A percentile compares a stretch with the other conserved stretches of the same genome.
Evolutionary conservation across 805 yeast genomes (phyloP).

Genomic region (Cyberlindnera mycetangii): DNA sequence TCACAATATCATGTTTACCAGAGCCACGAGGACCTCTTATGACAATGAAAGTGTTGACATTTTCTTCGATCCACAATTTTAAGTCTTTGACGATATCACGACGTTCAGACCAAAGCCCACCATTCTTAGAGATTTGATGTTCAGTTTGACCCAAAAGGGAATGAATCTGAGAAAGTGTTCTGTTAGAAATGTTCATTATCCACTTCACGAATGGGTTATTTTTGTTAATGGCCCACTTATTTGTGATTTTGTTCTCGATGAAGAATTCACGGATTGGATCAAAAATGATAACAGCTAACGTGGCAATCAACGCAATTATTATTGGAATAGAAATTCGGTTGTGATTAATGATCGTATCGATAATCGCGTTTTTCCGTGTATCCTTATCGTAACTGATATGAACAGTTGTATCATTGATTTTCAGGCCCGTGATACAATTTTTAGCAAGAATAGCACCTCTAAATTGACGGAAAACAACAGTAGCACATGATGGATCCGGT

Average conservation of each 20-base stretch:
- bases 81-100: slow-evolving; percentile 64
- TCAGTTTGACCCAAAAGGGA: slow-evolving; percentile 32
- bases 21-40: slow-evolving; percentile 93
- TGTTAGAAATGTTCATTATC: slow-evolving; percentile 29
- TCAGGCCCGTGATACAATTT: slow-evolving; percentile 84
- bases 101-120: slow-evolving; percentile 68
- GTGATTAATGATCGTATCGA: slow-evolving; percentile 65
- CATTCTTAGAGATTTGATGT: slow-evolving; percentile 21
- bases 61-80: slow-evolving; percentile 79
- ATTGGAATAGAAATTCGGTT: slow-evolving; percentile 82
- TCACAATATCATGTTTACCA: slow-evolving; percentile 82
- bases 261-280: slow-evolving; percentile 89
- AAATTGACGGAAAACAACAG: slow-evolving; percentile 51
- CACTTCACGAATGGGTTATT: slow-evolving; percentile 38
- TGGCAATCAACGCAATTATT: slow-evolving; percentile 73
- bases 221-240: slow-evolving; percentile 51
- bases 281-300: slow-evolving; percentile 78
- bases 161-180: slow-evolving; percentile 36
- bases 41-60: slow-evolving; percentile 84
- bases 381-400: slow-evolving; percentile 72
- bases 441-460: slow-evolving; percentile 82
- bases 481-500: slow-evolving; percentile 48
- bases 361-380: slow-evolving; percentile 48
- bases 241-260: slow-evolving; percentile 69
- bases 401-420: slow-evolving; percentile 57